These are phyloP conservation scores for Mollisia scopiformis DNA, from an alignment of 2,329 filamentous ascomycete genomes.

Conservation along the genomic window DNA sequence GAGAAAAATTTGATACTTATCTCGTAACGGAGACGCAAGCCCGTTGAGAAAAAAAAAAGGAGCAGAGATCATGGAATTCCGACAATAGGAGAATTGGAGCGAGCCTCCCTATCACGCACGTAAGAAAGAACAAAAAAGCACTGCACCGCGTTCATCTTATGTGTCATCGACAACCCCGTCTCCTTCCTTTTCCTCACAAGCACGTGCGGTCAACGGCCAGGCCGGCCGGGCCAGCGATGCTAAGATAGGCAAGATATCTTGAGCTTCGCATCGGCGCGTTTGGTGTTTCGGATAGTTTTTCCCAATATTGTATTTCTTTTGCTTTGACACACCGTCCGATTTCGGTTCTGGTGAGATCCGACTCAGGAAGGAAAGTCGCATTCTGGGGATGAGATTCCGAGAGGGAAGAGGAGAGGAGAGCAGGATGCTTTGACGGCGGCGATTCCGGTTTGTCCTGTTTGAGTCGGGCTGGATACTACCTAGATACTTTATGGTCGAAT, in stretches of 20 bases:
- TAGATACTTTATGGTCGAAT: background rate
- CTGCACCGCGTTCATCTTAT: slow-evolving; percentile 1
- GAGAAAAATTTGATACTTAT: background rate
- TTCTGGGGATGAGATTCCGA: no score
- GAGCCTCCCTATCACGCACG: background rate
- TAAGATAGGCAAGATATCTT: background rate
- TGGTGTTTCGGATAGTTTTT: background rate
- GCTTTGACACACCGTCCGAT: no score
- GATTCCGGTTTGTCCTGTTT: slow-evolving; percentile 13
- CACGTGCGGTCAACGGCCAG: background rate
- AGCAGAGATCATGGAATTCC: no score
- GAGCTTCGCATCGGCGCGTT: background rate
- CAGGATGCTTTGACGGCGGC: background rate
- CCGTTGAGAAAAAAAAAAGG: no score
- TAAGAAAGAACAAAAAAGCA: background rate
- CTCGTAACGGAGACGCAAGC: background rate
- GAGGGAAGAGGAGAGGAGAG: background rate
- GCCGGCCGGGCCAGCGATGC: background rate
- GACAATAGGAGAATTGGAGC: background rate
- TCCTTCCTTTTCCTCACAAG: background rate
- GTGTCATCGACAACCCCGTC: slow-evolving; percentile 1
- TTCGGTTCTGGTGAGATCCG: no score
- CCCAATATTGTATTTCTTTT: background rate
- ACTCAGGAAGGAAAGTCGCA: no score
- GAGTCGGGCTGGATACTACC: background rate